phyloP scores from a whole-genome alignment of 2,329 filamentous ascomycete species.

The Xylariaceae sp. region DNA sequence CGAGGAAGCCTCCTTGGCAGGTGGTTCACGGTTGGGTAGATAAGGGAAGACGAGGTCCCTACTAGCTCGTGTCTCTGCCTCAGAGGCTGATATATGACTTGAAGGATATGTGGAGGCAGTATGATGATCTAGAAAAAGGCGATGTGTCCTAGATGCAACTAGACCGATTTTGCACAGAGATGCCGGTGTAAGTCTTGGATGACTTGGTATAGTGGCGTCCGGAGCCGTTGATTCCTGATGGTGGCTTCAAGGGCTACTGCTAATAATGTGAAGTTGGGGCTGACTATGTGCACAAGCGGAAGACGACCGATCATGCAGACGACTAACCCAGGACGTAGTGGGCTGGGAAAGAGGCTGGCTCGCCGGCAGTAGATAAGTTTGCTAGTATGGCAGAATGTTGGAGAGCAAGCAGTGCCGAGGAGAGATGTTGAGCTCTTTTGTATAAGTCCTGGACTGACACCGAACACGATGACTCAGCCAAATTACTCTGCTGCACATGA shows the following conservation, averaged over 20 bases:
- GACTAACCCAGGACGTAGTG: slow-evolving; percentile 13
- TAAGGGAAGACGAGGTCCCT: neutral
- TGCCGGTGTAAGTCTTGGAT: slow-evolving; percentile 18
- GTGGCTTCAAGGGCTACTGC: slow-evolving; percentile 24
- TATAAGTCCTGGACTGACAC: neutral
- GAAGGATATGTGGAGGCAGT: slow-evolving; percentile 6
- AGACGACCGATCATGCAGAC: slow-evolving; percentile 1
- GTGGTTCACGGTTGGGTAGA: slow-evolving; percentile 1
- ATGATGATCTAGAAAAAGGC: slow-evolving; percentile 24
- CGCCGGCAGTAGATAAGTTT: neutral
- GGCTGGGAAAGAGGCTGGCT: neutral
- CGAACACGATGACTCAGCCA: neutral
- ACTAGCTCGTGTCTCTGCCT: slow-evolving; percentile 22
- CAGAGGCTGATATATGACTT: slow-evolving; percentile 27
- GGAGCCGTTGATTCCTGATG: slow-evolving; percentile 27
- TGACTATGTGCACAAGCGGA: neutral
- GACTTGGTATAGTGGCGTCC: slow-evolving; percentile 31
- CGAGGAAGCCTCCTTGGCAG: neutral
- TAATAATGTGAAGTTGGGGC: slow-evolving; percentile 5
- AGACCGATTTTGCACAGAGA: slow-evolving; percentile 26
- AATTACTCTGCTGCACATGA: neutral
- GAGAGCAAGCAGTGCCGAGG: neutral
- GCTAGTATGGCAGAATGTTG: neutral
- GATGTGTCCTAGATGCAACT: slow-evolving; percentile 31
- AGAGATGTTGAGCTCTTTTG: neutral